Evolutionary conservation across 257 asterid genomes (phyloP).

Genomic region (Lantana camara): DNA sequence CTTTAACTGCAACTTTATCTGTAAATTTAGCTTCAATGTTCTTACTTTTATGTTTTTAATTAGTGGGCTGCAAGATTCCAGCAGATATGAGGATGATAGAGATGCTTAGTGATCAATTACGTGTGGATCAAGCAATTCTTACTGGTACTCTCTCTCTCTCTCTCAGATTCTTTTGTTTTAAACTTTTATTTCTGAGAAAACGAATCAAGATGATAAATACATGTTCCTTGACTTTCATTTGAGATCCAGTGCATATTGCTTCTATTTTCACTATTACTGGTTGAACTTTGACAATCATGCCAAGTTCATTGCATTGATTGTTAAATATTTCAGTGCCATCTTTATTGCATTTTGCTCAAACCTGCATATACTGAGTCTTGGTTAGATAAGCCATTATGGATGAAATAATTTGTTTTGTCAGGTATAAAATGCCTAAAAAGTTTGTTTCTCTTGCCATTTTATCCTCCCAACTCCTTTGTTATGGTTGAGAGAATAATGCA

Average conservation of each 20-base stretch:
- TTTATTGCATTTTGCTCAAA: slow-evolving; percentile 7
- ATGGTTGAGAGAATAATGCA: slow-evolving; percentile 29
- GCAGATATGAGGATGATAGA: slow-evolving; percentile 98
- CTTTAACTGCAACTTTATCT: slow-evolving; percentile 13
- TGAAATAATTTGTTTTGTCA: not conserved
- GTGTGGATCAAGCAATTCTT: slow-evolving; percentile 98
- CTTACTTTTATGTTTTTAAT: slow-evolving; percentile 25
- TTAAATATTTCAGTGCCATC: slow-evolving; percentile 1
- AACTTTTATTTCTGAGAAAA: slow-evolving; percentile 9
- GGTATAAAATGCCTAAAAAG: not conserved
- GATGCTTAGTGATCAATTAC: slow-evolving; percentile 84
- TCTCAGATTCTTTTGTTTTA: slow-evolving; percentile 13
- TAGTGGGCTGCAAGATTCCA: slow-evolving; percentile 98
- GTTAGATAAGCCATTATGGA: not conserved
- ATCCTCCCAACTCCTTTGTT: too few species aligned
- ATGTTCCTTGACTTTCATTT: slow-evolving; percentile 11
- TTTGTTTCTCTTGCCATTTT: not conserved
- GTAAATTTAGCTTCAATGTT: slow-evolving; percentile 24
- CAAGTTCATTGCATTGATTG: slow-evolving; percentile 14
- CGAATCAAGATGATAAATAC: slow-evolving; percentile 3
- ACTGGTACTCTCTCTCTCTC: slow-evolving; percentile 57
- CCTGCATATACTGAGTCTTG: not conserved
- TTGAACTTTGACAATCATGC: slow-evolving; percentile 18
- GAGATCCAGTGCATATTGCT: slow-evolving; percentile 17
- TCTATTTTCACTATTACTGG: slow-evolving; percentile 9